Base-by-base conservation (phyloP, 148 eudicot genomes). In the Arbutus unedo region DNA sequence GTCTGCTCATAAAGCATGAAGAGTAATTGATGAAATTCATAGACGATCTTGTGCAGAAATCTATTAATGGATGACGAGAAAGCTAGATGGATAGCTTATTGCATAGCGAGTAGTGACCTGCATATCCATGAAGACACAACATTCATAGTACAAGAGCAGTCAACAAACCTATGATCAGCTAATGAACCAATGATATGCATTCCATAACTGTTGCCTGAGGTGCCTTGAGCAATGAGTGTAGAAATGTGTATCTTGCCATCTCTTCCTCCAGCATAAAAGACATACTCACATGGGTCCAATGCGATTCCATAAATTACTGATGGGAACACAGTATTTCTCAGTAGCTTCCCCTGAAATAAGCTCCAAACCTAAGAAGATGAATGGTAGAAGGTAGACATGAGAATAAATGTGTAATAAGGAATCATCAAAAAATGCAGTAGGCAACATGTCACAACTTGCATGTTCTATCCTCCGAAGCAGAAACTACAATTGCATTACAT, bases 201-300 rank as follows among this genome's bases (percentile, higher is more conserved):
- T 83, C 97, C 98, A 66, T 87, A 90, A 56, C 18, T 89, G 86
- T 88, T 85, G 83, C 79, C 85, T 67, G 91, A 76, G 55, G 80
- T 86, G 64, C 83, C 84, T 81, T 80, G 89, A 84, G 94, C 91
- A 88, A 85, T 89, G 43, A 96, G 90, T 56, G 92, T 91, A 57
- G 91, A 97, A 74, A 94, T 91, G 81, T n/a, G n/a, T 86, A 94
- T 94, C 87, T 91, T 96, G 45, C 98, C 98, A 86, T 96, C 98
- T 89, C 94, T 90, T 54, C 97, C 94, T 59, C 98, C 98, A 43
- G 98, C 98, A 89, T 92, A 96, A 81, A 94, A 96, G 64, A 92
- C 97, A 84, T 91, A 86, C 87, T 96, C 98, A 18, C 93, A 94
- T 19, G 96, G 91, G 86, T 94, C 98, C 84, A 96, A 79, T 59